Conservation (phyloP, 768 basidiomycete species). For the Holtermannia corniformis region DNA sequence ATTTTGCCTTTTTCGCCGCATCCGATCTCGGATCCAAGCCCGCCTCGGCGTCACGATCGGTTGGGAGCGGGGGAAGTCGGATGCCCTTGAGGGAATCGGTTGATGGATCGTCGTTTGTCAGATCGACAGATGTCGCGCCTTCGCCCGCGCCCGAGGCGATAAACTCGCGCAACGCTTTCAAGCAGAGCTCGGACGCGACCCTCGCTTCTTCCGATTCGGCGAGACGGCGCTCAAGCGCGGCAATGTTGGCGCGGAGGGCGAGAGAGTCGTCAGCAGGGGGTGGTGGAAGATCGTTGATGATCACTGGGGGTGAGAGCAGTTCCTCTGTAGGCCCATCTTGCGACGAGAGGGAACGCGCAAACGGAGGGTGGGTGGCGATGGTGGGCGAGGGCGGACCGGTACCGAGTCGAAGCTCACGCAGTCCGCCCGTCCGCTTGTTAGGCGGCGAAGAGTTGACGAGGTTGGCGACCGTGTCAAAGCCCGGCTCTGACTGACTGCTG, state of each 20-base stretch:
- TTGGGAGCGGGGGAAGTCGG: slow-evolving; percentile 42
- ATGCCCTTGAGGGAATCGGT: slow-evolving; percentile 22
- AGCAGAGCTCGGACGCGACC: slow-evolving; percentile 77
- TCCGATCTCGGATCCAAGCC: neutral
- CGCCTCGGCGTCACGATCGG: slow-evolving; percentile 29
- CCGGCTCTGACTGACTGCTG: slow-evolving; percentile 25
- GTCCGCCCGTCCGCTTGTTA: slow-evolving; percentile 13
- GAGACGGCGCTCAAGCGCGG: slow-evolving; percentile 55
- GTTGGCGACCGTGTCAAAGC: neutral
- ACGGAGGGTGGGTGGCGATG: neutral
- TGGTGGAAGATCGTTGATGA: neutral
- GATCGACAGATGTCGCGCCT: neutral
- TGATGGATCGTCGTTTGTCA: slow-evolving; percentile 12
- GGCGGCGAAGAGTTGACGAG: slow-evolving; percentile 7
- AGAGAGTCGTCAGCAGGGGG: neutral
- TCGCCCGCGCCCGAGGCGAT: slow-evolving; percentile 22
- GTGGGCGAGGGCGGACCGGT: slow-evolving; percentile 1
- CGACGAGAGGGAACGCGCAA: neutral
- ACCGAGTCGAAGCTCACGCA: slow-evolving; percentile 30
- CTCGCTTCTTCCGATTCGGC: slow-evolving; percentile 70
- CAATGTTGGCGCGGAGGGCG: slow-evolving; percentile 53
- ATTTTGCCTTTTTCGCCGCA: slow-evolving; percentile 10
- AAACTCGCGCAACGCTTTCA: slow-evolving; percentile 67
- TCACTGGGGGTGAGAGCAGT: neutral
- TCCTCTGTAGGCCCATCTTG: neutral